Percentiles rank a stretch among this genome's conserved stretches.
phyloP scores from a whole-genome alignment of 129 eudicot species.

The Glebionis coronaria region DNA sequence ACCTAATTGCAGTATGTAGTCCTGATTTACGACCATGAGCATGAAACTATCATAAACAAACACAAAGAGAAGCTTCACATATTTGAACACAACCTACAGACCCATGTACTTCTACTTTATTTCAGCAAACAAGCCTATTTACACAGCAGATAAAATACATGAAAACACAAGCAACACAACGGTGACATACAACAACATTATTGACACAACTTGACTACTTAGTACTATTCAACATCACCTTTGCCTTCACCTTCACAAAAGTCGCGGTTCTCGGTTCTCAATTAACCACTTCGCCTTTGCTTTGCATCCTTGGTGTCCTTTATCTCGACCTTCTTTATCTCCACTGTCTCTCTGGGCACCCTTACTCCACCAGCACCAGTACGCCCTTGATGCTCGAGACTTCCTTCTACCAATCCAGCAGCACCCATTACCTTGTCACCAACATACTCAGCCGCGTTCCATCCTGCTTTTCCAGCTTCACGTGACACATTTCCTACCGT shows the following conservation, averaged over 20 bases:
- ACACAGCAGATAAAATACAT: no score
- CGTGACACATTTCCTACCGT: background rate
- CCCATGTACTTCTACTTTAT: no score
- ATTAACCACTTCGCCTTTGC: background rate
- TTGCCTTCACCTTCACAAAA: background rate
- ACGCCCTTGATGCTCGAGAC: background rate
- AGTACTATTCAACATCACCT: no score
- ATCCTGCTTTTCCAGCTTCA: background rate
- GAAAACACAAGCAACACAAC: no score
- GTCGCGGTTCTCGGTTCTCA: no score
- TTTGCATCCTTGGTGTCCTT: background rate
- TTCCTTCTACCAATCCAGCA: background rate
- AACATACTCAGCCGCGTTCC: slow-evolving; percentile 12
- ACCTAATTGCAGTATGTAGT: no score
- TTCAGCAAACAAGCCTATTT: no score
- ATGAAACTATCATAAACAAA: no score
- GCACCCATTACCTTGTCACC: background rate
- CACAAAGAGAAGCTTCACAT: no score
- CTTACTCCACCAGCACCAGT: background rate
- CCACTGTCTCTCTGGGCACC: background rate
- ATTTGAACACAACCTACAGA: no score
- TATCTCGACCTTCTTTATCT: background rate
- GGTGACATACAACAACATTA: background rate
- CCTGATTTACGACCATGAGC: no score
- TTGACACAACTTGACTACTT: background rate